Percentiles rank a stretch among this genome's conserved stretches.
Conservation (phyloP, 371 early-diverging fungal species). For the Vairimorpha ceranae region DNA sequence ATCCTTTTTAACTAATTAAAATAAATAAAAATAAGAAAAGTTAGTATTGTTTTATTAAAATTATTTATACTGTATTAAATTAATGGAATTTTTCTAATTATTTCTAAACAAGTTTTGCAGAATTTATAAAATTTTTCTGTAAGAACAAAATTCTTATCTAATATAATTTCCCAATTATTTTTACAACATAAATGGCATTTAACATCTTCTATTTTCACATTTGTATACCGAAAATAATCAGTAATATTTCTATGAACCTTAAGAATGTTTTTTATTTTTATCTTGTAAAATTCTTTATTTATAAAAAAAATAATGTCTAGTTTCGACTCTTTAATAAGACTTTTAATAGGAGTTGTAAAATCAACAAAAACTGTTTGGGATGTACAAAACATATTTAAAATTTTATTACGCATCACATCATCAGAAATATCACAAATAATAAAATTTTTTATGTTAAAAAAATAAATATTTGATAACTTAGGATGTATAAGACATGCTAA, state of each 20-base stretch:
- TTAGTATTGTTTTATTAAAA: too few species aligned
- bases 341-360: not conserved
- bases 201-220: not conserved
- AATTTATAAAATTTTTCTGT: not conserved
- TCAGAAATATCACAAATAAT: not conserved
- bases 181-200: conserved; percentile 1
- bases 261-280: not conserved
- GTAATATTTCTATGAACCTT: not conserved
- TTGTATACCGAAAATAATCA: not conserved
- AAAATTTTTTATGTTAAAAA: conserved; percentile 4
- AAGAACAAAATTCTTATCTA: not conserved
- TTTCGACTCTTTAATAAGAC: not conserved
- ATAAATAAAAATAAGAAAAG: too few species aligned
- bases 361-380: not conserved
- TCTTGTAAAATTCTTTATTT: not conserved
- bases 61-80: too few species aligned
- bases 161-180: not conserved
- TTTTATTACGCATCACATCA: not conserved
- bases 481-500: not conserved
- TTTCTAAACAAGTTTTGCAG: not conserved
- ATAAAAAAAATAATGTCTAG: not conserved
- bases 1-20: too few species aligned
- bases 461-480: not conserved
- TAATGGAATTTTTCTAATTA: not conserved
- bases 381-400: conserved; percentile 5